phyloP scores from a whole-genome alignment of 495 filamentous ascomycete genomes.

The Penicillium paxilli region DNA sequence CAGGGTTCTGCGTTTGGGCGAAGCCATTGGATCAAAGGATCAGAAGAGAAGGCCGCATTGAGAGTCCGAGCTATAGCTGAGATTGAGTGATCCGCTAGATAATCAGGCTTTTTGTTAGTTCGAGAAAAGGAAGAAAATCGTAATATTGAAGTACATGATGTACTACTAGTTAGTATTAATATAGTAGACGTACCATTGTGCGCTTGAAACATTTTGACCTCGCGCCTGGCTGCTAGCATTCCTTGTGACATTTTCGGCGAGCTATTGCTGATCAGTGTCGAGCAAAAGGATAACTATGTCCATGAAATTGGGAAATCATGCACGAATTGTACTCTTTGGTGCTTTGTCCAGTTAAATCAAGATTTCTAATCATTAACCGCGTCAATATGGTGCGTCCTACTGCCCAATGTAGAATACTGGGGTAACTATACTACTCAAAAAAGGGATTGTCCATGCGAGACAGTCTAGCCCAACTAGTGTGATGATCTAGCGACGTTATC shows the following conservation, averaged over 20 bases:
- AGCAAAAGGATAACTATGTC: too few relatives aligned
- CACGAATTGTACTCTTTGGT: too few relatives aligned
- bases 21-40: conserved; percentile 32
- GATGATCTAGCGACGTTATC: background rate
- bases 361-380: background rate
- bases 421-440: too few relatives aligned
- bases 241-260: background rate
- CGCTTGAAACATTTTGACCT: conserved; percentile 7
- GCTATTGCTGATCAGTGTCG: background rate
- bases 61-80: conserved; percentile 22
- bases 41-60: conserved; percentile 26
- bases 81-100: conserved; percentile 13
- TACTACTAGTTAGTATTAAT: background rate
- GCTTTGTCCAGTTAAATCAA: too few relatives aligned
- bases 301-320: too few relatives aligned
- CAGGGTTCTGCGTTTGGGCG: conserved; percentile 26
- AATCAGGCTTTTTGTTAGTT: background rate
- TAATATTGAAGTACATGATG: background rate
- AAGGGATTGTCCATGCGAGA: background rate
- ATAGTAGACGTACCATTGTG: conserved; percentile 7
- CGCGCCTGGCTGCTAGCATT: conserved; percentile 1
- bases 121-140: background rate
- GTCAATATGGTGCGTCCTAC: background rate
- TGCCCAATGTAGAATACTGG: background rate
- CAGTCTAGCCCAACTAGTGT: background rate